Base-by-base conservation (phyloP, 164 flowering plant species). In the Taxillus chinensis region DNA sequence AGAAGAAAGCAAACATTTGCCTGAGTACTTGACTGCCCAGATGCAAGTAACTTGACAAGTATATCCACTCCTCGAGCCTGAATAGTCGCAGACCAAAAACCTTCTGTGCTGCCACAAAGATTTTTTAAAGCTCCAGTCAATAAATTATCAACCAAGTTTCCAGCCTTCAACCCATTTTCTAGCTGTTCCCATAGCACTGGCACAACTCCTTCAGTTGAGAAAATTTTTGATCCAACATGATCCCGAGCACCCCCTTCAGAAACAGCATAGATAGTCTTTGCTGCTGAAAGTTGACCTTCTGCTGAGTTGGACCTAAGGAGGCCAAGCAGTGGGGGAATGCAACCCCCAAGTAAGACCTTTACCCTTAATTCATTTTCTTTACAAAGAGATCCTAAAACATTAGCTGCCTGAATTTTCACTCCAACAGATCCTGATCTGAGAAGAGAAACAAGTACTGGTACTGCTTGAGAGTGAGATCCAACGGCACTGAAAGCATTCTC, bases 191-290 rank as follows among this genome's bases (percentile, higher is more conserved):
- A 93, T 3, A 93, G 82, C 45, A 77, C 93, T 55, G 97, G 97
- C 39, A 93, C 99, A 63, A 93, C 99, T 64, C 96, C 97, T 82
- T 93, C 99, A 60, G 99, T 93, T 56, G 95, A 84, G 73, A 93
- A 93, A 3, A 93, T 89, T 73, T 93, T 93, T 48, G 91, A 90
- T 64, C 96, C 99, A 67, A 93, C 95, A 74, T 93, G 90, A 77
- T 90, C 98, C 74, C 65, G 80, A 27, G 84, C 87, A 39, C 90
- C 95, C 70, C 87, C 97, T 78, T 87, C 89, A 72, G 98, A 93
- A 65, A 93, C 97, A 45, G 92, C 96, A 81, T 79, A 77, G 57
- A 93, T 82, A 49, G 97, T 82, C 75, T 88, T 86, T 62, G 97
- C 98, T 49, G 98, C 89, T 15, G 98, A 85, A 74, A 85, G 70